A percentile compares a stretch with the other conserved stretches of the same genome.
These are phyloP conservation scores for Calonectria naviculata DNA, from an alignment of 2,329 filamentous ascomycete genomes.

Conservation along the genomic window DNA sequence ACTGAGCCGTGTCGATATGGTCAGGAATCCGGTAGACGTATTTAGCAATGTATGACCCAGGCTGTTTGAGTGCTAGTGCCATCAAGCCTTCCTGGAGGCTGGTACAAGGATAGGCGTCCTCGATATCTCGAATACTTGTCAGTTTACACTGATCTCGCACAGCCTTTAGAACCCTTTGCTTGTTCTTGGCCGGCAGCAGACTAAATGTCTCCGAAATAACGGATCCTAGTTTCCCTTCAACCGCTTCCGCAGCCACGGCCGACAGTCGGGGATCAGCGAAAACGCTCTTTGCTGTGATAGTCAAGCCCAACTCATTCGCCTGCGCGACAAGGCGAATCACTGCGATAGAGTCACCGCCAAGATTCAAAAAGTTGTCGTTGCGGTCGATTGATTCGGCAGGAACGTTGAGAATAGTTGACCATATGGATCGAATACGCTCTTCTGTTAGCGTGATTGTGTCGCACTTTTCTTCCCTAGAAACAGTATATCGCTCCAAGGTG, in stretches of 20 bases:
- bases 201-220: neutral
- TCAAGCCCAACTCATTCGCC: neutral
- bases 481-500: neutral
- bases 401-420: constrained; percentile 37
- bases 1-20: neutral
- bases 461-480: neutral
- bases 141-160: neutral
- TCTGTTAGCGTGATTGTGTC: neutral
- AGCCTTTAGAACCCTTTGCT: neutral
- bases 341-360: constrained; percentile 24
- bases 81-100: constrained; percentile 62
- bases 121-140: constrained; percentile 36
- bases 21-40: constrained; percentile 6
- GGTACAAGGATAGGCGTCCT: constrained; percentile 62
- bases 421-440: constrained; percentile 41
- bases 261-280: constrained; percentile 13
- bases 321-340: constrained; percentile 37
- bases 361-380: constrained; percentile 18
- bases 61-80: constrained; percentile 49
- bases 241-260: neutral
- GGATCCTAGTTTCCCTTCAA: neutral
- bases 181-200: neutral
- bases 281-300: constrained; percentile 16
- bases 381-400: constrained; percentile 40
- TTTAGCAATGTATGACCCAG: constrained; percentile 19